Evolutionary conservation across 768 basidiomycete genomes (phyloP).

Genomic region (Chiua virens): DNA sequence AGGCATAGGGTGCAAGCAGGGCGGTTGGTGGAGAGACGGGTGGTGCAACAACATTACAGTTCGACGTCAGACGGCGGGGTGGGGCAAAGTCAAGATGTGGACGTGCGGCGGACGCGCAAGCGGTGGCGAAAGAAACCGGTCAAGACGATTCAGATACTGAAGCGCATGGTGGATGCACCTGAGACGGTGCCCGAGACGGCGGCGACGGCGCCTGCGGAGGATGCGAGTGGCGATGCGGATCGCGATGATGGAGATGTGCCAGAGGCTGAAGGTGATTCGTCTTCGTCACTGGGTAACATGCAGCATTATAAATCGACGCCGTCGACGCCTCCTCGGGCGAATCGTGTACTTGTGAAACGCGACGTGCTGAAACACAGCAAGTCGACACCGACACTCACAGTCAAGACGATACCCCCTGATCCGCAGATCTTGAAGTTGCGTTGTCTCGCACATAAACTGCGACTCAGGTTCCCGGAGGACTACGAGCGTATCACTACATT

Average conservation of each 20-base stretch:
- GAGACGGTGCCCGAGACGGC: slow-evolving; percentile 26
- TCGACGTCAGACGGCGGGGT: slow-evolving; percentile 37
- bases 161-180: slow-evolving; percentile 16
- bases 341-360: slow-evolving; percentile 21
- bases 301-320: slow-evolving; percentile 25
- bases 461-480: slow-evolving; percentile 57
- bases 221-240: slow-evolving; percentile 29
- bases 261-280: slow-evolving; percentile 26
- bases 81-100: slow-evolving; percentile 40
- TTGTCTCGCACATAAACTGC: slow-evolving; percentile 54
- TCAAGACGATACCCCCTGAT: slow-evolving; percentile 43
- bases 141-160: slow-evolving; percentile 31
- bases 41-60: slow-evolving; percentile 25
- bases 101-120: slow-evolving; percentile 38
- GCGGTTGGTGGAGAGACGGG: slow-evolving; percentile 28
- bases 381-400: slow-evolving; percentile 47
- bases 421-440: slow-evolving; percentile 51
- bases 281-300: slow-evolving; percentile 28
- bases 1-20: slow-evolving; percentile 55
- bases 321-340: slow-evolving; percentile 31
- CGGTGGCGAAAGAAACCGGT: slow-evolving; percentile 38
- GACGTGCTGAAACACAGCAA: slow-evolving; percentile 40
- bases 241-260: slow-evolving; percentile 16
- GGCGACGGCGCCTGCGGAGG: slow-evolving; percentile 19
- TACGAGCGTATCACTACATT: slow-evolving; percentile 31